phyloP scores from a whole-genome alignment of 179 eudicot species.

The Heliamphora pulchella region DNA sequence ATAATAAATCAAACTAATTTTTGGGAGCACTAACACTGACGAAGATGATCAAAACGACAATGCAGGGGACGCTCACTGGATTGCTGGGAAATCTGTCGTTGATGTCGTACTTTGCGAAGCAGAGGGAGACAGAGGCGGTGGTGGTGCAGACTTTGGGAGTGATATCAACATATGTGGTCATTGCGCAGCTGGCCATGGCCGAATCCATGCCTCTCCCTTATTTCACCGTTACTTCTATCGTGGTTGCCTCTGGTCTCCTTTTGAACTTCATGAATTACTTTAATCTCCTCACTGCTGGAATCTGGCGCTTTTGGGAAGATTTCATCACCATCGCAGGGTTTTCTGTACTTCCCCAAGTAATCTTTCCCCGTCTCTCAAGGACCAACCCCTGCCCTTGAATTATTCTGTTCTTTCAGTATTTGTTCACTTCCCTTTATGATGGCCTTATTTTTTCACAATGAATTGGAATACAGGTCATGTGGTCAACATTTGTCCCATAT shows the following conservation, averaged over 20 bases:
- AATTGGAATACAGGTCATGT: slow-evolving; percentile 60
- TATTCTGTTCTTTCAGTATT: neutral
- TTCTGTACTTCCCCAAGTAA: slow-evolving; percentile 89
- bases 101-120: slow-evolving; percentile 82
- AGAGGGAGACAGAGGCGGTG: slow-evolving; percentile 79
- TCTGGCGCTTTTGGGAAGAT: slow-evolving; percentile 92
- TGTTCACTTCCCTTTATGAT: neutral
- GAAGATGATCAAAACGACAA: neutral
- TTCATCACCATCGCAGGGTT: slow-evolving; percentile 84
- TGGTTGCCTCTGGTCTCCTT: slow-evolving; percentile 62
- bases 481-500: slow-evolving; percentile 92
- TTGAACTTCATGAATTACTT: slow-evolving; percentile 76
- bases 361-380: neutral
- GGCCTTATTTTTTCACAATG: neutral
- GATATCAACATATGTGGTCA: slow-evolving; percentile 56
- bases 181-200: slow-evolving; percentile 81
- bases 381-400: neutral
- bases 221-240: slow-evolving; percentile 49
- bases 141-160: slow-evolving; percentile 88
- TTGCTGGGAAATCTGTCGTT: slow-evolving; percentile 83
- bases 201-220: slow-evolving; percentile 82
- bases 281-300: slow-evolving; percentile 40
- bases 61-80: slow-evolving; percentile 88
- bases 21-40: neutral
- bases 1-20: neutral